These are phyloP conservation scores for Hymenoscyphus albidus DNA, from an alignment of 2,329 filamentous ascomycete genomes.

Conservation along the genomic window DNA sequence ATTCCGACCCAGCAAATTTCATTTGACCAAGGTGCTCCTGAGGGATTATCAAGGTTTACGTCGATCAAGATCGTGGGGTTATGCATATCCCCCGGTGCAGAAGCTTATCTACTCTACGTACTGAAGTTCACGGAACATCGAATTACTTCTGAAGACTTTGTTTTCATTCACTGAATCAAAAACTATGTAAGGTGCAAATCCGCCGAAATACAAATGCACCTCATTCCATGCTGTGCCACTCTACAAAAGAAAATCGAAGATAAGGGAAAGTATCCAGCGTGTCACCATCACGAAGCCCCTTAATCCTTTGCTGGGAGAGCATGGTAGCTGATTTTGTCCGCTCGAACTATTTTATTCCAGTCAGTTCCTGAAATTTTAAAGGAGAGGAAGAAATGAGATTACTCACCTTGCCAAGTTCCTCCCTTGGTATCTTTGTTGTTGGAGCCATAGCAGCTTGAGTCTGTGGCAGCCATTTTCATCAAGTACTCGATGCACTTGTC, in stretches of 20 bases:
- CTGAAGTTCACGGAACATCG: neutral
- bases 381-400: neutral
- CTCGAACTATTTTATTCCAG: neutral
- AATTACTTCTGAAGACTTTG: neutral
- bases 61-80: neutral
- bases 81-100: neutral
- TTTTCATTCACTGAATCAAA: neutral
- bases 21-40: neutral
- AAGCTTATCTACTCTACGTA: neutral
- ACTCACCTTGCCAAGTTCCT: slow-evolving; percentile 2
- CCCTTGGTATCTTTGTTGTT: slow-evolving; percentile 8
- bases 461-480: slow-evolving; percentile 2
- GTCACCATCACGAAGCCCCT: neutral
- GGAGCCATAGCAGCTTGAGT: neutral
- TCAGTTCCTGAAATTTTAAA: neutral
- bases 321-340: slow-evolving; percentile 1
- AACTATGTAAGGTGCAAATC: neutral
- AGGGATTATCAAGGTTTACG: neutral
- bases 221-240: neutral
- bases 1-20: neutral
- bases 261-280: neutral
- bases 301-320: slow-evolving; percentile 5
- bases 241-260: neutral
- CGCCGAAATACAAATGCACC: neutral
- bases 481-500: slow-evolving; percentile 4